Evolutionary conservation across 768 basidiomycete species (phyloP).

Genomic region (Gymnopilus junonius): DNA sequence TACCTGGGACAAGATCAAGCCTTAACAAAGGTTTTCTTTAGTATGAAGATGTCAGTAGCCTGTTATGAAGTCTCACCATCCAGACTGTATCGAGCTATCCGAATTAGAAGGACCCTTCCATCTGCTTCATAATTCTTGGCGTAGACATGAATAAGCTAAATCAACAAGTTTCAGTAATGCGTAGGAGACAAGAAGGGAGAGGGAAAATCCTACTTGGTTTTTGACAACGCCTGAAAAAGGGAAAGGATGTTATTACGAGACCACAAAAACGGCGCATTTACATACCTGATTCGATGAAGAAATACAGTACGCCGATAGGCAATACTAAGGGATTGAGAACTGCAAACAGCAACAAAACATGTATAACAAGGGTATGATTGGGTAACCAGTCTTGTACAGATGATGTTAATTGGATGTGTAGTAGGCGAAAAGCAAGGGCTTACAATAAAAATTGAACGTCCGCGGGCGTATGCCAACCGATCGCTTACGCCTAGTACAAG

Average conservation of each 20-base stretch:
- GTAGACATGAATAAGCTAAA: slow-evolving; percentile 71
- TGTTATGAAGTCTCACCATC: slow-evolving; percentile 55
- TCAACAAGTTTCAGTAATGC: slow-evolving; percentile 5
- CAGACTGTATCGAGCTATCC: slow-evolving; percentile 78
- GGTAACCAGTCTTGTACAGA: slow-evolving; percentile 74
- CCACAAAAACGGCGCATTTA: slow-evolving; percentile 4
- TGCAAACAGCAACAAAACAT: slow-evolving; percentile 72
- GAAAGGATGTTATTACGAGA: no score
- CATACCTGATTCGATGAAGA: slow-evolving; percentile 63
- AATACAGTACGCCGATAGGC: slow-evolving; percentile 75
- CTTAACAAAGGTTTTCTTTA: slow-evolving; percentile 5
- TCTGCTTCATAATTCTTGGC: slow-evolving; percentile 80
- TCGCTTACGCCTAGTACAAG: slow-evolving; percentile 56
- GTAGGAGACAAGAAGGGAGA: slow-evolving; percentile 2
- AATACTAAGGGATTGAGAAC: slow-evolving; percentile 81
- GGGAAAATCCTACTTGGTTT: slow-evolving; percentile 56
- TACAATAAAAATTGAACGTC: slow-evolving; percentile 81
- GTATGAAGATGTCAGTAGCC: neutral
- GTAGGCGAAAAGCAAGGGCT: slow-evolving; percentile 22
- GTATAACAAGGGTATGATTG: slow-evolving; percentile 74
- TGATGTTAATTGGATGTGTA: neutral
- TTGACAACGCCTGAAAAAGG: slow-evolving; percentile 65
- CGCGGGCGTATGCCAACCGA: slow-evolving; percentile 72
- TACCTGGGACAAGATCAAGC: slow-evolving; percentile 55
- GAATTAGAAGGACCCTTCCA: slow-evolving; percentile 66